Evolutionary conservation across 805 yeast species (phyloP), one percentile per base, ranked within the genome.

Genomic region (Lipomyces oligophaga): DNA sequence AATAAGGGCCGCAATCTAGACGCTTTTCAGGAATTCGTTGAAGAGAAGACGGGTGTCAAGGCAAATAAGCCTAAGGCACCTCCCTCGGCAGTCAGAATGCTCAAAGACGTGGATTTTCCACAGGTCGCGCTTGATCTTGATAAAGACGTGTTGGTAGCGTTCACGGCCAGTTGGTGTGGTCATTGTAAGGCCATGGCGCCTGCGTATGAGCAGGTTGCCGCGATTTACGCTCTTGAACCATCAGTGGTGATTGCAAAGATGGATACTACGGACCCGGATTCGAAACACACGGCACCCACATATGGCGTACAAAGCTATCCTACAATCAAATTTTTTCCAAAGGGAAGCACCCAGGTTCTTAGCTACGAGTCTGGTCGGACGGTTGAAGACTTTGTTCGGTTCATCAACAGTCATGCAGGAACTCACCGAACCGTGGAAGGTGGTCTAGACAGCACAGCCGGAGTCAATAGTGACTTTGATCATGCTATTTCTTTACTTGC

Each of bases 151-250:
- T 60, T 82, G 31, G 71, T 82, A 19, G 72, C 77, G 1, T 76
- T 82, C 58, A 75, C 84, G 4, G 78, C 82, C 13, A 49, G 69
- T 32, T 76, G 83, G 81, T 79, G 85, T 60, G 73, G 69, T 18
- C 73, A 76, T 59, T 80, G 85, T 66, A 70, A 75, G 62, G 63
- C 66, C 16, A 64, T 80, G 55, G 67, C 70, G 47, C 82, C 83
- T 2, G 64, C 62, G 7, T 77, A 78, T 68, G 74, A 70, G 35
- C 52, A 65, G 40, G 64, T 80, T 41, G 81, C 84, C 4, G 60
- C 64, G n/a, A 64, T 73, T 2, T 74, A 75, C 37, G 72, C 66
- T 35, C 57, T 55, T 18, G 73, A 65, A 16, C 69, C 64, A 24
- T 63, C 61, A 30, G 53, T 77, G 26, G 49, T 70, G 24, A 70